Conservation (phyloP, 441 rosid genomes). For the Bruguiera hainesii region DNA sequence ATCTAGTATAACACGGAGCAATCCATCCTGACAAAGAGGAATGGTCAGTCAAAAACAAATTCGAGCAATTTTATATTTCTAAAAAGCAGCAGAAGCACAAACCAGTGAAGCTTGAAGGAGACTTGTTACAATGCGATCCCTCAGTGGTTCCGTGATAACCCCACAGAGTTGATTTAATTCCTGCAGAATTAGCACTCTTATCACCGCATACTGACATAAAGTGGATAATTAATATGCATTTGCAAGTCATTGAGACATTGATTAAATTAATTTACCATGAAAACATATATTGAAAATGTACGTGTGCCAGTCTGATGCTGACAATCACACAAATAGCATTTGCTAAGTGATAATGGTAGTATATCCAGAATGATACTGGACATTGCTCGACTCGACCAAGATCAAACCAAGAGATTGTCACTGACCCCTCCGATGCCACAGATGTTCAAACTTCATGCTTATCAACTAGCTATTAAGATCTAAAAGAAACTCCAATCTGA, state of each 20-base stretch:
- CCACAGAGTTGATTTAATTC: constrained; percentile 79
- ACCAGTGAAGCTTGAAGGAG: constrained; percentile 96
- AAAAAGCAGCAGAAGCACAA: constrained; percentile 23
- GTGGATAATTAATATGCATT: background rate
- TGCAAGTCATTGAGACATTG: background rate
- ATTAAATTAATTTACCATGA: background rate
- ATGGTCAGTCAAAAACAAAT: constrained; percentile 19
- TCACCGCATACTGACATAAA: background rate
- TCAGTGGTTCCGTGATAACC: constrained; percentile 76
- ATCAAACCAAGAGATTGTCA: too few species aligned
- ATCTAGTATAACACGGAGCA: constrained; percentile 78
- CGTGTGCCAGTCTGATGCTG: background rate
- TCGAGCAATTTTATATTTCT: constrained; percentile 13
- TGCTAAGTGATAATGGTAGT: background rate
- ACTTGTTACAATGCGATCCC: constrained; percentile 94
- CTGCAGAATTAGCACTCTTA: constrained; percentile 37
- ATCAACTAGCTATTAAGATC: too few species aligned
- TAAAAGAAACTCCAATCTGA: too few species aligned
- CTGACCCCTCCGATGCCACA: too few species aligned
- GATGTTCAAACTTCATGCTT: too few species aligned
- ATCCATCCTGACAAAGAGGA: constrained; percentile 64
- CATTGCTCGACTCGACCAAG: too few species aligned
- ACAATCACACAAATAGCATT: background rate
- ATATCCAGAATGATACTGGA: background rate
- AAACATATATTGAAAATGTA: background rate